Conservation (phyloP, 108 stramenopile genomes). For the Fistulifera pelliculosa region DNA sequence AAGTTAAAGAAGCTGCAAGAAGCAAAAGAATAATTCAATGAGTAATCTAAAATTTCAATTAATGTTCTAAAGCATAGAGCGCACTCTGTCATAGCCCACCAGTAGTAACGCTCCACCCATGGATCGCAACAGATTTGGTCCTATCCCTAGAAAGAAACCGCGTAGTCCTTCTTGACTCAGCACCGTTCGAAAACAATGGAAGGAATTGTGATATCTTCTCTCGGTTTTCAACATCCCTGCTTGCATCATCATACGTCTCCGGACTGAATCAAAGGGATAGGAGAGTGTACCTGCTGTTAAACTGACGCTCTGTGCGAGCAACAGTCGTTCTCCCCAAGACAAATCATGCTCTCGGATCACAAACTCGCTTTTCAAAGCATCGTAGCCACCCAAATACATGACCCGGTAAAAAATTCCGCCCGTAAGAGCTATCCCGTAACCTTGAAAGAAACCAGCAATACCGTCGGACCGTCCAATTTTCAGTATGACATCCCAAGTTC, state of each 20-base stretch:
- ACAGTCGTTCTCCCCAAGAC: constrained; percentile 51
- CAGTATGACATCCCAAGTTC: constrained; percentile 63
- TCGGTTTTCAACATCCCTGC: constrained; percentile 40
- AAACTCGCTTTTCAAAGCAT: constrained; percentile 79
- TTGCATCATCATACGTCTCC: constrained; percentile 97
- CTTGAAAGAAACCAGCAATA: constrained; percentile 89
- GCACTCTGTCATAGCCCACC: constrained; percentile 62
- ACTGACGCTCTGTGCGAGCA: constrained; percentile 84
- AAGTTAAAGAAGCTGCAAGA: neutral
- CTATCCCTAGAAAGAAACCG: constrained; percentile 74
- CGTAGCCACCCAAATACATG: constrained; percentile 94
- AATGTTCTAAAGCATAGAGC: neutral
- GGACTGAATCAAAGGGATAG: constrained; percentile 98
- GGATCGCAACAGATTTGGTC: constrained; percentile 71
- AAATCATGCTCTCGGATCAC: constrained; percentile 1
- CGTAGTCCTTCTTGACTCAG: constrained; percentile 48
- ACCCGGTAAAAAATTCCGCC: constrained; percentile 94
- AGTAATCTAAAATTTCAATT: neutral
- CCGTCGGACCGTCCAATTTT: constrained; percentile 76
- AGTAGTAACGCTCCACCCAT: constrained; percentile 74
- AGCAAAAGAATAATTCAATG: neutral
- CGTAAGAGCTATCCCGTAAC: constrained; percentile 88
- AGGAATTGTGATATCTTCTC: constrained; percentile 45
- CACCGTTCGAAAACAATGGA: constrained; percentile 56
- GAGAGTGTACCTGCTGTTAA: constrained; percentile 85